Evolutionary conservation across 2,329 filamentous ascomycete species (phyloP).

Genomic region (Paraphoma sp.): DNA sequence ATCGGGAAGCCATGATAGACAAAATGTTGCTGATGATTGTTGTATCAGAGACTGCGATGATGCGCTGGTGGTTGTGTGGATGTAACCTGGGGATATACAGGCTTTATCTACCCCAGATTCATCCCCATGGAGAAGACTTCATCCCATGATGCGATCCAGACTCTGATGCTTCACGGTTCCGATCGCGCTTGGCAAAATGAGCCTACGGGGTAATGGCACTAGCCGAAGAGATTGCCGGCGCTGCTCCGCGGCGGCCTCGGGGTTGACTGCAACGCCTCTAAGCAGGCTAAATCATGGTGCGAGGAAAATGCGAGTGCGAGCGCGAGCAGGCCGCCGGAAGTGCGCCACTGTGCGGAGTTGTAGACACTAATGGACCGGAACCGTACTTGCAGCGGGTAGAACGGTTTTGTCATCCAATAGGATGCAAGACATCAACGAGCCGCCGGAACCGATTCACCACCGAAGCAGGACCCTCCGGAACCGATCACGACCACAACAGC

Average conservation of each 20-base stretch:
- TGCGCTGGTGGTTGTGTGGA: slow-evolving; percentile 2
- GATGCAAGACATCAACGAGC: not conserved
- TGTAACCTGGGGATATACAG: slow-evolving; percentile 40
- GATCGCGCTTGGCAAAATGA: not conserved
- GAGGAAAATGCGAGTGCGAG: not conserved
- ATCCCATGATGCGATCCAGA: slow-evolving; percentile 28
- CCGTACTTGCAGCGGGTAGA: not conserved
- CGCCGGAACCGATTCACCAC: slow-evolving; percentile 1
- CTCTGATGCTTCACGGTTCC: not conserved
- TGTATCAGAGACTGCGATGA: not conserved
- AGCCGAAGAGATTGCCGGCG: not conserved
- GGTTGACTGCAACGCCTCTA: not conserved
- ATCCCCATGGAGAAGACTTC: slow-evolving; percentile 64
- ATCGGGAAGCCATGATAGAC: slow-evolving; percentile 11
- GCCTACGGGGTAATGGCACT: not conserved
- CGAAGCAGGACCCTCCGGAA: not conserved
- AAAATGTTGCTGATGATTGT: not conserved
- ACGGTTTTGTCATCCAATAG: not conserved
- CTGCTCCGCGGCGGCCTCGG: not conserved
- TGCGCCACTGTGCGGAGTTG: not conserved
- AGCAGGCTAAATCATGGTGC: not conserved
- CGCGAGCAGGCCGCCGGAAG: not conserved
- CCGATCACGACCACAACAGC: not conserved
- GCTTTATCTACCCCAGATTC: slow-evolving; percentile 72
- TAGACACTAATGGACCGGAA: not conserved